Evolutionary conservation across 2,329 filamentous ascomycete species (phyloP), one percentile per base, ranked within the genome.

Genomic region (Epichloe hybrida): DNA sequence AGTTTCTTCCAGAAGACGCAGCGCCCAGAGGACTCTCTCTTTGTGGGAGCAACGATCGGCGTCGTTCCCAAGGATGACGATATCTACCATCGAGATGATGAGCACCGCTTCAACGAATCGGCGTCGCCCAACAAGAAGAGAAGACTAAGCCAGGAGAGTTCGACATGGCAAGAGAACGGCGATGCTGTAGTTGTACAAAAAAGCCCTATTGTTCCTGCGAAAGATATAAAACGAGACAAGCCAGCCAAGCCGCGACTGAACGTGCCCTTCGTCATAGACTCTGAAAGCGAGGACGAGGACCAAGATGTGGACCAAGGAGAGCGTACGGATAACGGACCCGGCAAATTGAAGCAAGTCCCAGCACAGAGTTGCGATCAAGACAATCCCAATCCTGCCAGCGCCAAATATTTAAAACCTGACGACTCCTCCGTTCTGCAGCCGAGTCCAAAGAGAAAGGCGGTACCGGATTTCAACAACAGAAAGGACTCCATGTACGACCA

Each of bases 1-100:
- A 87, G 68, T 55, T 89, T 88, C 64, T 89, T 89, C 62, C 81
- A 85, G 60, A 88, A 87, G 61, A 72, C 78, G 0, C 75, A 79
- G 39, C 75, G 77, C 49, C 69, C 75, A 51, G 74, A 83, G 54
- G 70, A 81, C 51, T 70, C 72, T 20, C 72, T 85, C 9, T 84
- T 86, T 56, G 64, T 73, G 0, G 66, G 63, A n/a, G 55, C 60
- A 15, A 42, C 56, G 3, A 49, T 58, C 2, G 58, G 57, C 7
- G n/a, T 50, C 12, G 50, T 53, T n/a, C 37, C 49, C 12, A 53
- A 54, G 11, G 57, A 66, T 13, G 58, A 61, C n/a, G 58, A 66
- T 46, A 44, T 64, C 5, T 62, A 66, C 48, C 47, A 50, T 49
- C 57, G 54, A 46, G 57, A 65, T 51, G 58, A 63, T 37, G 46